Conservation (phyloP, 2,329 filamentous ascomycete genomes). For the Lachnellula cervina region DNA sequence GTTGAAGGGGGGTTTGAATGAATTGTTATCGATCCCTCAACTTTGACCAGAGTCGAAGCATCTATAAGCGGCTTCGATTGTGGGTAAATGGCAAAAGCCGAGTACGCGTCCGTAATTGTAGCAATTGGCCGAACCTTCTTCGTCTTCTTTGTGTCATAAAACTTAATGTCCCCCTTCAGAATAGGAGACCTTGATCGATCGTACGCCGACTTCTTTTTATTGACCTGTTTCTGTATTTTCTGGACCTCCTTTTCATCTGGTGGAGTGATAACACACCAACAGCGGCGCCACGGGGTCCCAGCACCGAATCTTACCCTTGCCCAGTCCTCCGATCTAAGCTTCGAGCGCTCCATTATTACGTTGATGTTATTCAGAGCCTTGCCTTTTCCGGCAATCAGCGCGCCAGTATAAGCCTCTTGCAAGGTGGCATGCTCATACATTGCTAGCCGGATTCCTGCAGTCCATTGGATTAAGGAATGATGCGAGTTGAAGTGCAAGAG, state of each 20-base stretch:
- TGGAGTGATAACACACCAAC: conserved; percentile 91
- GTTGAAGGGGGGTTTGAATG: conserved; percentile 72
- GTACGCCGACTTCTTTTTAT: conserved; percentile 79
- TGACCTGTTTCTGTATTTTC: conserved; percentile 75
- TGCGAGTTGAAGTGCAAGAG: conserved; percentile 94
- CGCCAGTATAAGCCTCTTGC: conserved; percentile 95
- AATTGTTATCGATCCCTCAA: conserved; percentile 86
- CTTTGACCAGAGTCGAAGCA: conserved; percentile 86
- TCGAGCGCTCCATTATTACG: conserved; percentile 76
- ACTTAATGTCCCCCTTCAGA: conserved; percentile 86
- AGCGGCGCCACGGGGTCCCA: conserved; percentile 91
- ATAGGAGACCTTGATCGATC: conserved; percentile 62
- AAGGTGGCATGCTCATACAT: conserved; percentile 92
- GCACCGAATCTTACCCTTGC: conserved; percentile 91
- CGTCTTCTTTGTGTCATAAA: conserved; percentile 85
- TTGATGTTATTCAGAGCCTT: conserved; percentile 86
- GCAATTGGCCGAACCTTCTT: conserved; percentile 91
- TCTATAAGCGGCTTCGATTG: conserved; percentile 92
- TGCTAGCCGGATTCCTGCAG: conserved; percentile 83
- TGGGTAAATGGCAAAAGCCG: conserved; percentile 92
- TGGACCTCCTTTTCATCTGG: conserved; percentile 90
- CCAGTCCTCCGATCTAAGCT: conserved; percentile 82
- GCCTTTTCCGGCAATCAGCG: conserved; percentile 90
- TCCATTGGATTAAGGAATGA: conserved; percentile 92
- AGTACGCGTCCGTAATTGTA: conserved; percentile 84